Evolutionary conservation across 805 yeast genomes (phyloP).

Genomic region (Pichia exigua): DNA sequence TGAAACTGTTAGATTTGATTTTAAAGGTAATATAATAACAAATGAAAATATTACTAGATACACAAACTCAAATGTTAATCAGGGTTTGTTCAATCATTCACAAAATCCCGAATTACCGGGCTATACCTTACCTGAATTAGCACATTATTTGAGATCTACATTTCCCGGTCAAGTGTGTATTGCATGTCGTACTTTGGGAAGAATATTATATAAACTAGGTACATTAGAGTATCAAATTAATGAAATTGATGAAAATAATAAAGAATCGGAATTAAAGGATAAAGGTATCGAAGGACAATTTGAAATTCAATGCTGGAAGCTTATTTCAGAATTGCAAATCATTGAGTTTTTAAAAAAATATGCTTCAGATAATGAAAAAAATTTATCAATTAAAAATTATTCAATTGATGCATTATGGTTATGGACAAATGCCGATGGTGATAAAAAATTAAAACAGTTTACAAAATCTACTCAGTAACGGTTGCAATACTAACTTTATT

Average conservation of each 20-base stretch:
- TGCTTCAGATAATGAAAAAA: conserved; percentile 52
- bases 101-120: conserved; percentile 88
- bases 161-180: conserved; percentile 81
- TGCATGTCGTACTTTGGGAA: conserved; percentile 79
- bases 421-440: conserved; percentile 57
- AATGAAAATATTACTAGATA: conserved; percentile 17
- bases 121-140: conserved; percentile 76
- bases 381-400: conserved; percentile 69
- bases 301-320: conserved; percentile 59
- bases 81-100: conserved; percentile 89
- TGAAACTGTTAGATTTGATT: conserved; percentile 77
- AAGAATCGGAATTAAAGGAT: conserved; percentile 14
- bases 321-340: conserved; percentile 53
- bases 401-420: conserved; percentile 90
- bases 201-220: conserved; percentile 77
- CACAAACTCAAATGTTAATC: conserved; percentile 12
- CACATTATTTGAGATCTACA: conserved; percentile 69
- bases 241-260: conserved; percentile 30
- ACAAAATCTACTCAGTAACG: conserved; percentile 10
- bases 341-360: conserved; percentile 61
- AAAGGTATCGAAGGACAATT: conserved; percentile 34
- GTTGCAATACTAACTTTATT: conserved; percentile 23
- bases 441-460: conserved; percentile 18
- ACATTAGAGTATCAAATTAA: conserved; percentile 39
- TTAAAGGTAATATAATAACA: conserved; percentile 67